Percentiles rank a stretch among this genome's conserved stretches.
Conservation (phyloP, 106 monocot genomes). For the Allium sativum region DNA sequence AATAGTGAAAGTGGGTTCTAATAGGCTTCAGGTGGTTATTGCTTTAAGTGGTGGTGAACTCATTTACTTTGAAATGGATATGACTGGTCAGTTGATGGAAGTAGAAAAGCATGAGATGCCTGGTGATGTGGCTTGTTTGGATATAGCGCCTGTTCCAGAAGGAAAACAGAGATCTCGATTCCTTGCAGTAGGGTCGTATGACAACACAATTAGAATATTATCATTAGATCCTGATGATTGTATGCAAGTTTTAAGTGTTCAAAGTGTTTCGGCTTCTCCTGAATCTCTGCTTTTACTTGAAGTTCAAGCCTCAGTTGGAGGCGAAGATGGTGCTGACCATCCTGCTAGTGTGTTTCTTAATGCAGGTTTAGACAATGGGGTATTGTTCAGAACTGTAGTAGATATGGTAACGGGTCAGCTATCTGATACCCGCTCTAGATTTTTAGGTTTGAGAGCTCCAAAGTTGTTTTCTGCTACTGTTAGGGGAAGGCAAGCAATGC, state of each 20-base stretch:
- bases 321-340: constrained; percentile 98
- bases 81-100: constrained; percentile 95
- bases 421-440: constrained; percentile 82
- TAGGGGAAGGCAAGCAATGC: constrained; percentile 82
- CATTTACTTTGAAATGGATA: constrained; percentile 96
- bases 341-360: constrained; percentile 94
- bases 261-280: constrained; percentile 90
- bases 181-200: constrained; percentile 95
- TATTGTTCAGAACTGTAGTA: constrained; percentile 88
- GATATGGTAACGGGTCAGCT: constrained; percentile 98
- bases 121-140: constrained; percentile 95
- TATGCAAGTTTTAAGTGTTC: constrained; percentile 92
- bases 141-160: constrained; percentile 94
- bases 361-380: constrained; percentile 95
- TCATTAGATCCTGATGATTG: constrained; percentile 98
- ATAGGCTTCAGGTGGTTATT: constrained; percentile 92
- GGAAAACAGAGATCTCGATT: constrained; percentile 93
- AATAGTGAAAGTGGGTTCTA: constrained; percentile 91
- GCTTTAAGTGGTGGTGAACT: constrained; percentile 97
- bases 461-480: constrained; percentile 85
- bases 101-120: constrained; percentile 98
- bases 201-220: constrained; percentile 86
- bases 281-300: constrained; percentile 93
- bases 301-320: constrained; percentile 86
- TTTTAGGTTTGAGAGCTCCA: constrained; percentile 84